Base-by-base conservation (phyloP, 2,329 filamentous ascomycete genomes). In the Tolypocladium tropicale region DNA sequence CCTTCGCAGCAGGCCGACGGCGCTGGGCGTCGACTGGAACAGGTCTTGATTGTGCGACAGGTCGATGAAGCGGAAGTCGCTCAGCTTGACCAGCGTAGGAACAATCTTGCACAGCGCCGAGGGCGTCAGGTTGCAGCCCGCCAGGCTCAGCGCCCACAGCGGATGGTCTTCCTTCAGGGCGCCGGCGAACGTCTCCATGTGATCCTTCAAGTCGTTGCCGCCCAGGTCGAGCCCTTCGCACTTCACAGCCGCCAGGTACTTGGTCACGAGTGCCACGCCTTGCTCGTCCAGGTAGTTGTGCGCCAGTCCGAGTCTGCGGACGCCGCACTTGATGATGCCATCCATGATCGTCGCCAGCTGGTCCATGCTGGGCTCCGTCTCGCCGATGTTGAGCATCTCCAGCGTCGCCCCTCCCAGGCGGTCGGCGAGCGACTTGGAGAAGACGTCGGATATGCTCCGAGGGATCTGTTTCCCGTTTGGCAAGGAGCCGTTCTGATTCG, bases 211-310 rank as follows among this genome's bases (percentile, higher is more conserved):
- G 61, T 94, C 83, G 64, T 97, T 97, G 28, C 91, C 90, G 43
- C 91, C 90, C 14, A 97, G 74, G 68, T 97, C 94, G 5, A 99
- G 77, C 6, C 90, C 93, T 68, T 95, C 88, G 63, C 93, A 97
- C 53, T 85, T 80, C 0, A 88, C 87, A 25, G 84, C 84, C 32
- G 83, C 80, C 23, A 97, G 71, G 67, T 92, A 97, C 55, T 82
- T 82, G 33, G 87, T 79, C 33, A 96, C 81, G 65, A 95, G 86
- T 54, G 83, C 78, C 53, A 96, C 72, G 0, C 89, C 89, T 63
- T 88, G 84, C 6, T 80, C 77, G 54, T 89, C 85, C 32, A 99
- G 78, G 34, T 84, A 76, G 63, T 96, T 96, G 56, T 89, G 86
- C 6, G 92, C 91, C 33, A 97, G 78, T 1, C 92, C 90, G 2